Percentiles rank a stretch among this genome's conserved stretches.
phyloP scores from a whole-genome alignment of 305 asterid genomes.

The Ilex paraguariensis region DNA sequence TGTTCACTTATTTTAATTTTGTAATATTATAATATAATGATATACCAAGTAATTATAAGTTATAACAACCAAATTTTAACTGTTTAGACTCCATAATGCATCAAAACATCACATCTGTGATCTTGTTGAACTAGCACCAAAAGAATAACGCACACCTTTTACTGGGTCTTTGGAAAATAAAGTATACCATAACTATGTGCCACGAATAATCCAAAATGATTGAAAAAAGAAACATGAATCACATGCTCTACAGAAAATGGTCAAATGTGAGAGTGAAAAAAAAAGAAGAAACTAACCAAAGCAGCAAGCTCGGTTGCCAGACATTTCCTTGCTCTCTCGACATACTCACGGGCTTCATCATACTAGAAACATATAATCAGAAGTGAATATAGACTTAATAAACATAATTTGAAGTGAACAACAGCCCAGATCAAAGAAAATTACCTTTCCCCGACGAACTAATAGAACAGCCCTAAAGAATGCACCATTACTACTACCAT shows the following conservation, averaged over 20 bases:
- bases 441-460: slow-evolving; percentile 93
- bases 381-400: not conserved
- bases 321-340: slow-evolving; percentile 96
- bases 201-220: not conserved
- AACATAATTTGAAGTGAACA: slow-evolving; percentile 7
- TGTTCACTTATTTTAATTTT: no score
- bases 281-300: slow-evolving; percentile 48
- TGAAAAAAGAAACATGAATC: not conserved
- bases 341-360: slow-evolving; percentile 94
- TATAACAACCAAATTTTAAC: no score
- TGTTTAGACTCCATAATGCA: no score
- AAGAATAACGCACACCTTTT: no score
- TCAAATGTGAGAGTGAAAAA: slow-evolving; percentile 4
- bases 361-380: slow-evolving; percentile 43
- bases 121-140: no score
- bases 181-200: no score
- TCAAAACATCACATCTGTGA: no score
- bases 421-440: not conserved
- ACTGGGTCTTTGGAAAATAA: no score
- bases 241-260: slow-evolving; percentile 5
- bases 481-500: slow-evolving; percentile 94
- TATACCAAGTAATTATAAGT: no score
- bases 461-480: slow-evolving; percentile 87
- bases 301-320: slow-evolving; percentile 99
- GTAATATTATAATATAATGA: no score